Conservation (phyloP, 352 stramenopile genomes). For the Bremia lactucae region DNA sequence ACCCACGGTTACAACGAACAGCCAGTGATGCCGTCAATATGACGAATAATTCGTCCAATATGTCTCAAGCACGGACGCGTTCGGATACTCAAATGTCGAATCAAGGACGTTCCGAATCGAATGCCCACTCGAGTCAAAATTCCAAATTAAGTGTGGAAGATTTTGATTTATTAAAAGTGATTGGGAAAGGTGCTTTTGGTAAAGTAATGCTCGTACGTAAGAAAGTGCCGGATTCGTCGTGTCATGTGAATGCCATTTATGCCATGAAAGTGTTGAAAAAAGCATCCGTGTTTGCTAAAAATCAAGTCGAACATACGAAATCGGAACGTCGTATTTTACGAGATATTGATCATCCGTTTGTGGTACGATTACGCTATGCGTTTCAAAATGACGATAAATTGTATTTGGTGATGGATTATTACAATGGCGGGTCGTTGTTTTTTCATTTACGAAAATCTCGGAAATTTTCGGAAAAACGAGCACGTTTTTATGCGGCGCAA, state of each 20-base stretch:
- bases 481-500: conserved; percentile 87
- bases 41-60: conserved; percentile 24
- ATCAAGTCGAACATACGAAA: conserved; percentile 90
- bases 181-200: conserved; percentile 92
- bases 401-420: conserved; percentile 91
- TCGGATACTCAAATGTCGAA: conserved; percentile 75
- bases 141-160: conserved; percentile 84
- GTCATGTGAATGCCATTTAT: conserved; percentile 78
- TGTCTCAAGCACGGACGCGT: conserved; percentile 29
- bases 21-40: conserved; percentile 41
- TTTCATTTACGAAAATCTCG: conserved; percentile 87
- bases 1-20: conserved; percentile 43
- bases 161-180: conserved; percentile 92
- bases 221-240: conserved; percentile 63
- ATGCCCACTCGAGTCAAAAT: conserved; percentile 22
- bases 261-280: conserved; percentile 93
- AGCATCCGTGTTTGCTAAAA: conserved; percentile 84
- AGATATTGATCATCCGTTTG: conserved; percentile 89
- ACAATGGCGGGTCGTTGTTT: conserved; percentile 87
- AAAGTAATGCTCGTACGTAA: conserved; percentile 94
- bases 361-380: conserved; percentile 87
- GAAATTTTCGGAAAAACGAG: conserved; percentile 83
- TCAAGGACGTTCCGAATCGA: conserved; percentile 43
- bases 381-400: conserved; percentile 91
- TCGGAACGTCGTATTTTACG: conserved; percentile 84